phyloP scores from a whole-genome alignment of 2,329 filamentous ascomycete genomes.

The Blastomyces percursus region DNA sequence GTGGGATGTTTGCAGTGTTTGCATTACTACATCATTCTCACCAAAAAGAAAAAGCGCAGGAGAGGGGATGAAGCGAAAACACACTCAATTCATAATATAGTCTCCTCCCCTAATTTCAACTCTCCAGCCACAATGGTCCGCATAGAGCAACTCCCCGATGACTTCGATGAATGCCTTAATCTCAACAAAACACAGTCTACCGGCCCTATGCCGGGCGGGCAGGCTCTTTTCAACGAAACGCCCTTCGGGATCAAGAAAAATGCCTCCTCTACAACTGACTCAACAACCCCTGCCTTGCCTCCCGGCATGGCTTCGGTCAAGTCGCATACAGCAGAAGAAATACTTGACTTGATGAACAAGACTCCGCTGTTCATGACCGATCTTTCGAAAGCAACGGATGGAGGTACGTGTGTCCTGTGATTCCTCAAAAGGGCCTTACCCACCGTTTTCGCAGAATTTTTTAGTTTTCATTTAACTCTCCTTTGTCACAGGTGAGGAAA shows the following conservation, averaged over 20 bases:
- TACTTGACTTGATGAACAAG: constrained; percentile 55
- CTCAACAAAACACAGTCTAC: constrained; percentile 27
- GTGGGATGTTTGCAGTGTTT: too few species aligned
- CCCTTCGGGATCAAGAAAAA: constrained; percentile 33
- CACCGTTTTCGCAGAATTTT: constrained; percentile 1
- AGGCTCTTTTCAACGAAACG: constrained; percentile 21
- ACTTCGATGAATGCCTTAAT: constrained; percentile 38
- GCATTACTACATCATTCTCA: background rate
- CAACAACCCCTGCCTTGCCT: constrained; percentile 41
- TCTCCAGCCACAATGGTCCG: constrained; percentile 38
- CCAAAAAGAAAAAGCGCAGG: background rate
- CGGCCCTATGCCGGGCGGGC: constrained; percentile 4
- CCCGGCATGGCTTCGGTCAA: constrained; percentile 48
- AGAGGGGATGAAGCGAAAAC: background rate
- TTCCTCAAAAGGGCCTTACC: background rate
- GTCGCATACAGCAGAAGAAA: constrained; percentile 48
- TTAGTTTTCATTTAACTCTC: background rate
- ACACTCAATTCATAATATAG: background rate
- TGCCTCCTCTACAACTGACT: constrained; percentile 22
- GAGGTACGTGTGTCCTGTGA: constrained; percentile 29
- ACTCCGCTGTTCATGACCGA: constrained; percentile 93
- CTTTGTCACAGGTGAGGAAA: constrained; percentile 48
- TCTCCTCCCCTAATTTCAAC: background rate
- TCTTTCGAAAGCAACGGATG: constrained; percentile 52
- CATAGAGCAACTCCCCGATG: constrained; percentile 41